Percentiles rank a stretch among this genome's conserved stretches.
These are phyloP conservation scores for Ceratonia siliqua DNA, from an alignment of 306 rosid genomes.

Conservation along the genomic window DNA sequence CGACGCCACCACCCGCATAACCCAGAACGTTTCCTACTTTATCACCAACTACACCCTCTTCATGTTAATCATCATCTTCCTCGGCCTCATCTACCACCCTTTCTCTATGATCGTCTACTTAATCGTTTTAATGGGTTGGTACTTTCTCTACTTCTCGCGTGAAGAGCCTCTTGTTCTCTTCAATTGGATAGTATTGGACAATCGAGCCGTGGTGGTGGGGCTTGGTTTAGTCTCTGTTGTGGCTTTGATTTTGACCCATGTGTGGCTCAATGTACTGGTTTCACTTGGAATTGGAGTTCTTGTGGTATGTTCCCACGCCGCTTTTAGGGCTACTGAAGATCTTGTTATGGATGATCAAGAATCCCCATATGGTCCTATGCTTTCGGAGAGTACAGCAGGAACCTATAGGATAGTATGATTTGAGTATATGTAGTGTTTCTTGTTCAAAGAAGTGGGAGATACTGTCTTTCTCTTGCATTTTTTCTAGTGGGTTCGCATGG, in stretches of 20 bases:
- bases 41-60: conserved; percentile 56
- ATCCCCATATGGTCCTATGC: conserved; percentile 63
- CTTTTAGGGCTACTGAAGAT: conserved; percentile 57
- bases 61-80: conserved; percentile 45
- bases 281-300: conserved; percentile 29
- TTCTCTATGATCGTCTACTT: conserved; percentile 46
- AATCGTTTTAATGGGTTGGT: conserved; percentile 48
- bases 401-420: conserved; percentile 53
- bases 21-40: conserved; percentile 57
- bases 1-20: conserved; percentile 51
- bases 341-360: conserved; percentile 59
- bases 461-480: neutral
- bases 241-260: conserved; percentile 39
- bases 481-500: neutral
- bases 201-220: conserved; percentile 33
- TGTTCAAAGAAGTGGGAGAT: conserved; percentile 16
- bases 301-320: conserved; percentile 47
- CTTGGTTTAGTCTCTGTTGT: conserved; percentile 43
- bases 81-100: conserved; percentile 59
- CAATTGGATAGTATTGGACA: conserved; percentile 35
- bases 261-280: conserved; percentile 53
- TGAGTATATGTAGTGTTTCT: neutral
- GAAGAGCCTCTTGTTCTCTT: conserved; percentile 44
- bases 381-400: conserved; percentile 44
- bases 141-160: conserved; percentile 61